Base-by-base conservation (phyloP, 257 asterid genomes). In the Apocynum venetum region DNA sequence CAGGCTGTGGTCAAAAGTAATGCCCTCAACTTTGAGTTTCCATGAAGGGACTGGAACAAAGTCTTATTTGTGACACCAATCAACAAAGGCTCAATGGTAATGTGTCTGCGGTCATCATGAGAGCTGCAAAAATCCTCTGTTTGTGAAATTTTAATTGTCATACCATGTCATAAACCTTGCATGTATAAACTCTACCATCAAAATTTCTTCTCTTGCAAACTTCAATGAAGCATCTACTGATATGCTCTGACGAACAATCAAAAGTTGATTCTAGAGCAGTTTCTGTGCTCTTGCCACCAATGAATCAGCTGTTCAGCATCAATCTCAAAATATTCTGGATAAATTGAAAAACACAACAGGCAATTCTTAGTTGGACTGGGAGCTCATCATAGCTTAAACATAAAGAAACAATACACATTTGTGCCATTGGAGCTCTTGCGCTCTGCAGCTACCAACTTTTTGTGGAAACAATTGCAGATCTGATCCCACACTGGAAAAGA, bases 381-480 rank as follows among this genome's bases (percentile, higher is more conserved):
- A 84, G 83, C 84, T 81, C 85, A 66, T 84, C 85, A 73, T 81
- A 84, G 56, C 85, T 81, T 49, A 84, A 75, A 70, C 72, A 59
- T 78, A 84, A 46, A 75, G 83, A 80, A 41, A 79, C 81, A 52
- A 84, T 75, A 35, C 31, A 25, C 31, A 25, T 25, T 25, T 25
- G 31, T 66, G 38, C 57, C 76, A 38, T 75, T 78, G 15, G 72
- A 35, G 52, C 8, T 5, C 46, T 51, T 64, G 0, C 31, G 46
- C 6, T 48, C 73, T 20, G 49, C 78, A 0, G 19, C 53, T 3
- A 64, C 75, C 38, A 84, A 74, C 67, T 66, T 65, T 66, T 65
- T 13, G 35, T 77, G 77, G 17, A 81, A 84, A 25, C 56, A 71
- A 0, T 75, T 59, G 59, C 64, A 25, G 56, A 75, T 76, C 31